phyloP scores from a whole-genome alignment of 2,329 filamentous ascomycete genomes.

The Colletotrichum sp. region DNA sequence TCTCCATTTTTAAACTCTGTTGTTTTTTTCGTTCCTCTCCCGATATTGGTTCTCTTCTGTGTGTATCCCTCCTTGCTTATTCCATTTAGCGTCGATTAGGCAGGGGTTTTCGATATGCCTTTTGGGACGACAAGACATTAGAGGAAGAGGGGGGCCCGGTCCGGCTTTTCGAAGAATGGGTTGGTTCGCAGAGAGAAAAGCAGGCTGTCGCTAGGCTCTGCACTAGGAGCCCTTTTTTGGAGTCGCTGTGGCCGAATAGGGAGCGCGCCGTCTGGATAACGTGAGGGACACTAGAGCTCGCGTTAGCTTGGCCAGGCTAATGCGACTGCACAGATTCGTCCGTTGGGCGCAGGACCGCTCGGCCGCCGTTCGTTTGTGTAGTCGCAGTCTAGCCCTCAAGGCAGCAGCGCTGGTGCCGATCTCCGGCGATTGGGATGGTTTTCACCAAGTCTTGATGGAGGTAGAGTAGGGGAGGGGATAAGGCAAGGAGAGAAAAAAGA shows the following conservation, averaged over 20 bases:
- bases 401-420: constrained; percentile 1
- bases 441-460: not conserved
- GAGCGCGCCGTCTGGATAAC: not conserved
- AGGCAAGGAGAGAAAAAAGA: not conserved
- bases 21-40: not conserved
- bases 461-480: not conserved
- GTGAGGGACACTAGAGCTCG: constrained; percentile 1
- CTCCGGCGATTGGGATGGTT: not conserved
- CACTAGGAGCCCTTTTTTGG: not conserved
- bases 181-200: not conserved
- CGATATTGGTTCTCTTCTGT: not conserved
- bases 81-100: constrained; percentile 3
- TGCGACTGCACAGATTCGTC: constrained; percentile 13
- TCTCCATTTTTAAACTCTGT: constrained; percentile 3
- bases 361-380: constrained; percentile 15
- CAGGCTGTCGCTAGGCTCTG: not conserved
- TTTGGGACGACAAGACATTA: not conserved
- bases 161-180: not conserved
- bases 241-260: not conserved
- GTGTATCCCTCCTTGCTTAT: not conserved
- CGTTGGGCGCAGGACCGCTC: constrained; percentile 12
- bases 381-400: not conserved
- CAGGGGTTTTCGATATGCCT: not conserved
- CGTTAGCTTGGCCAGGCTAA: constrained; percentile 1
- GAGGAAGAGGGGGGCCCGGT: not conserved